A percentile compares a stretch with the other conserved stretches of the same genome.
phyloP scores from a whole-genome alignment of 768 basidiomycete genomes.

The Pholiota microspora region DNA sequence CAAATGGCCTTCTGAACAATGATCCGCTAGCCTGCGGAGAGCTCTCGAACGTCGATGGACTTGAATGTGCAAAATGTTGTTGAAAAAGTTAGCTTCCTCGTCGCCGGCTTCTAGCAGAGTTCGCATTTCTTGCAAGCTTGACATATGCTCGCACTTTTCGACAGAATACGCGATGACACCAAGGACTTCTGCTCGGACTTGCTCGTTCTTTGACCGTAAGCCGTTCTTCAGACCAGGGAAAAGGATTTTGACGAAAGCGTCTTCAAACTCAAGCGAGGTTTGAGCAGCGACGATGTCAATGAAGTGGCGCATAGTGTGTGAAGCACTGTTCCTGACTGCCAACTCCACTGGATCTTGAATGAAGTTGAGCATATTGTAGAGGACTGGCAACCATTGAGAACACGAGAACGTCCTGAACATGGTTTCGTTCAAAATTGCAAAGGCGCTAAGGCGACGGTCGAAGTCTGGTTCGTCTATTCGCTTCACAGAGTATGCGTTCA shows the following conservation, averaged over 20 bases:
- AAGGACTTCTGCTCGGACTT: conserved; percentile 84
- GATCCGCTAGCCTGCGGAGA: conserved; percentile 78
- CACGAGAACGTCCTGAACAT: conserved; percentile 47
- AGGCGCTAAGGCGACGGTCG: conserved; percentile 77
- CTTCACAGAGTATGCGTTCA: conserved; percentile 85
- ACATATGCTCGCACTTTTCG: conserved; percentile 55
- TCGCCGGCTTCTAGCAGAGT: conserved; percentile 83
- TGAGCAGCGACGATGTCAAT: conserved; percentile 55
- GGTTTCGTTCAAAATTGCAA: conserved; percentile 70
- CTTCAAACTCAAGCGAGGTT: conserved; percentile 43
- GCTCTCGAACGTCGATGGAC: conserved; percentile 86
- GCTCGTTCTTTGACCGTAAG: conserved; percentile 75
- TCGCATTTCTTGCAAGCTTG: conserved; percentile 73
- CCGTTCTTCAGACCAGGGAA: conserved; percentile 80
- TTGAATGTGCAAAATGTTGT: conserved; percentile 93
- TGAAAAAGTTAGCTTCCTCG: conserved; percentile 95
- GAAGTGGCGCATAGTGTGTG: conserved; percentile 74
- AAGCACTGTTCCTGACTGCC: conserved; percentile 79
- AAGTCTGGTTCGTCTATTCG: conserved; percentile 93
- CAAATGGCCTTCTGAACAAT: conserved; percentile 63
- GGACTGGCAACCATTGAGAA: conserved; percentile 75
- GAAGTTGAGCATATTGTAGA: conserved; percentile 82
- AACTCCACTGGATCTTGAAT: conserved; percentile 90
- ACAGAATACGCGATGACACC: conserved; percentile 78
- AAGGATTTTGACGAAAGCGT: conserved; percentile 60